Percentiles rank a stretch among this genome's conserved stretches.
These are phyloP conservation scores for Citrus trifoliata DNA, from an alignment of 345 rosid genomes.

Conservation along the genomic window DNA sequence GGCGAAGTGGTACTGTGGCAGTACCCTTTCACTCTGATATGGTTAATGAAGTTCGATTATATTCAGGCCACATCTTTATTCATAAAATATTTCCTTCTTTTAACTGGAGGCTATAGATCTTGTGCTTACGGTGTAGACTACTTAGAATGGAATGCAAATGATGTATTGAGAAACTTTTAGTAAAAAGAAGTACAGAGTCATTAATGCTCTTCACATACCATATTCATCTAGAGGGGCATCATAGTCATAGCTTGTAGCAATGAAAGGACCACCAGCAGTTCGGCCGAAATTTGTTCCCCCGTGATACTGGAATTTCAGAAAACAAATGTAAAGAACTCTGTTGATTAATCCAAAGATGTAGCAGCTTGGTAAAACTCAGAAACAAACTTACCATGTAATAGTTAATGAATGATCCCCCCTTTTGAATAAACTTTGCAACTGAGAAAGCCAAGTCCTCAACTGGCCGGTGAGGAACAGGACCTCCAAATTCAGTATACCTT, in stretches of 20 bases:
- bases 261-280: slow-evolving; percentile 99
- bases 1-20: background rate
- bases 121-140: background rate
- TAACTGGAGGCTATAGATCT: background rate
- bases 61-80: background rate
- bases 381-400: slow-evolving; percentile 77
- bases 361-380: slow-evolving; percentile 7
- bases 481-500: slow-evolving; percentile 98
- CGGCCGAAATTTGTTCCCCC: slow-evolving; percentile 99
- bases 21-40: background rate
- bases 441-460: slow-evolving; percentile 97
- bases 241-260: slow-evolving; percentile 95
- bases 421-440: slow-evolving; percentile 93
- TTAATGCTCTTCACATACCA: slow-evolving; percentile 44
- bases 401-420: slow-evolving; percentile 91
- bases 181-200: background rate
- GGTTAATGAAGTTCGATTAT: background rate
- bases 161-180: background rate
- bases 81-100: background rate
- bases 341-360: slow-evolving; percentile 12
- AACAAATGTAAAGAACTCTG: slow-evolving; percentile 13
- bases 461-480: slow-evolving; percentile 87
- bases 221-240: slow-evolving; percentile 98
- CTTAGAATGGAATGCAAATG: background rate
- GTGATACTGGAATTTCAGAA: slow-evolving; percentile 65